Conservation (phyloP, 192 early-diverging fungal species). For the Geranomyces variabilis region DNA sequence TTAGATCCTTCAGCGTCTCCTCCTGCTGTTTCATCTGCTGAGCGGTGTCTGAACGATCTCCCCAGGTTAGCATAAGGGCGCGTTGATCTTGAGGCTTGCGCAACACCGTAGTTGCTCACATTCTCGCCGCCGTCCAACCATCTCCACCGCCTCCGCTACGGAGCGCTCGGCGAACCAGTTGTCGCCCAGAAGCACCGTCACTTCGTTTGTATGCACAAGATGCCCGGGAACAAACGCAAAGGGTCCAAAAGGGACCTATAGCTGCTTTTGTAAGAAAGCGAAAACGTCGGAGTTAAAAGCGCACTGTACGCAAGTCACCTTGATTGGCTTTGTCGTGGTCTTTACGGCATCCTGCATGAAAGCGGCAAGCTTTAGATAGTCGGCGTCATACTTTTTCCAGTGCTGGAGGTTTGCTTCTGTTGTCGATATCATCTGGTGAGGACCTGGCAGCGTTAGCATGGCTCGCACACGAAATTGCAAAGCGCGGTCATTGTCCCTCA, state of each 20-base stretch:
- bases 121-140: conserved; percentile 70
- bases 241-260: conserved; percentile 79
- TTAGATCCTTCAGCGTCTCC: conserved; percentile 8
- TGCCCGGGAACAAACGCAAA: conserved; percentile 87
- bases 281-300: conserved; percentile 30
- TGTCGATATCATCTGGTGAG: conserved; percentile 34
- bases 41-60: conserved; percentile 46
- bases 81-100: neutral
- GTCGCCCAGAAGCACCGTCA: conserved; percentile 85
- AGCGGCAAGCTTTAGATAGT: conserved; percentile 57
- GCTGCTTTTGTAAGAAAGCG: conserved; percentile 30
- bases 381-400: conserved; percentile 62
- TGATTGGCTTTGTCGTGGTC: conserved; percentile 51
- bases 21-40: conserved; percentile 50
- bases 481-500: neutral
- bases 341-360: conserved; percentile 53
- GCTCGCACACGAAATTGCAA: neutral
- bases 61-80: neutral
- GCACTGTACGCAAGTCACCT: conserved; percentile 49
- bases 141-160: conserved; percentile 70
- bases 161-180: conserved; percentile 90
- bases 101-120: too few species aligned
- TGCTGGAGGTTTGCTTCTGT: conserved; percentile 44
- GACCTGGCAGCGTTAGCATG: neutral
- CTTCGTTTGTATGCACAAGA: conserved; percentile 91